phyloP scores from a whole-genome alignment of 2,329 filamentous ascomycete species.

The Clarireedia sp. region DNA sequence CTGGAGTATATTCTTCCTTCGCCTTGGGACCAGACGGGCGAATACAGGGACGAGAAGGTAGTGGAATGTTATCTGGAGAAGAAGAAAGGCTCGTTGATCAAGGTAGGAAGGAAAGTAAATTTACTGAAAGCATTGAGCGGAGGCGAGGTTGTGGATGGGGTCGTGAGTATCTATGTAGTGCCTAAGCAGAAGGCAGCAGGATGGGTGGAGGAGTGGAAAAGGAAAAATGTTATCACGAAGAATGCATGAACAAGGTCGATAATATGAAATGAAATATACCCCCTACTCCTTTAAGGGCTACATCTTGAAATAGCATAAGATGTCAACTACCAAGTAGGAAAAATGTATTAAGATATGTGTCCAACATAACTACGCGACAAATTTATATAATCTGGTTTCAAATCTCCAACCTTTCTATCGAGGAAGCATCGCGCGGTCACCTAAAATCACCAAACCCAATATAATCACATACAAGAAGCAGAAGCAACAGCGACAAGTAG shows the following conservation, averaged over 20 bases:
- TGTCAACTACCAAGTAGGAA: not conserved
- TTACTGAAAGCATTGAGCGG: constrained; percentile 66
- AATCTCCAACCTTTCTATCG: too few relatives aligned
- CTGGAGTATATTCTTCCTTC: constrained; percentile 78
- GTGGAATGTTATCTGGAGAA: constrained; percentile 94
- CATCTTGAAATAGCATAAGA: not conserved
- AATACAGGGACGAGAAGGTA: constrained; percentile 59
- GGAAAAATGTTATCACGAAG: constrained; percentile 51
- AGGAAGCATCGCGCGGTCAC: too few relatives aligned
- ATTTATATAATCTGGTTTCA: too few relatives aligned
- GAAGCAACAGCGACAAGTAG: constrained; percentile 8
- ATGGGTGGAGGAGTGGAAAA: constrained; percentile 86
- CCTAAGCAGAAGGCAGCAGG: constrained; percentile 58
- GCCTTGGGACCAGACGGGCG: constrained; percentile 69
- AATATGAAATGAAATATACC: not conserved
- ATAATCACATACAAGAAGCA: not conserved
- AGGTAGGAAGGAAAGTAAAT: constrained; percentile 77
- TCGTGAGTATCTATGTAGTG: constrained; percentile 76
- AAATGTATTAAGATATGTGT: too few relatives aligned
- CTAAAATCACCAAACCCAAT: too few relatives aligned
- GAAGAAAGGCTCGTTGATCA: constrained; percentile 67
- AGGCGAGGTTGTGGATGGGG: constrained; percentile 78
- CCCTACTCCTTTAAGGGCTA: not conserved
- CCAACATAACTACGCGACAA: too few relatives aligned
- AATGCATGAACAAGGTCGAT: not conserved